These are phyloP conservation scores for Pleurotus citrinopileatus DNA, from an alignment of 768 basidiomycete species.

Conservation along the genomic window DNA sequence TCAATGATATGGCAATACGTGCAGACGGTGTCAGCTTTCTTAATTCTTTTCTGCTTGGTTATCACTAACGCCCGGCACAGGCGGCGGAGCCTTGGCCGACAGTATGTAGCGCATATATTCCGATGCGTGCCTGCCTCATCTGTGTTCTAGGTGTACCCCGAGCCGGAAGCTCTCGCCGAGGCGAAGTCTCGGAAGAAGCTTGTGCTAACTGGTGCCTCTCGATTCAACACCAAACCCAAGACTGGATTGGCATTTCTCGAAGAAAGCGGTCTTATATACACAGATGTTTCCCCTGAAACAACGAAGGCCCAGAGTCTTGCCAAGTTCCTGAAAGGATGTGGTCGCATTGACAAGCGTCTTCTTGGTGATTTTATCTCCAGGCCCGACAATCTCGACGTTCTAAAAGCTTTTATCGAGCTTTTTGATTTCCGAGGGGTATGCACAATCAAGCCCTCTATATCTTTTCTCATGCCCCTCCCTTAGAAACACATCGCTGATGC, in stretches of 20 bases:
- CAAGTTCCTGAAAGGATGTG: slow-evolving; percentile 78
- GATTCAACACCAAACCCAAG: slow-evolving; percentile 94
- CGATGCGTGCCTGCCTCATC: background rate
- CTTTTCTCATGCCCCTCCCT: background rate
- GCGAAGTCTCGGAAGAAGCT: slow-evolving; percentile 86
- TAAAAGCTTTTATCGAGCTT: slow-evolving; percentile 83
- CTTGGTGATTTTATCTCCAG: slow-evolving; percentile 92
- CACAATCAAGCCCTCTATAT: slow-evolving; percentile 10
- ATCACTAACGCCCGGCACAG: slow-evolving; percentile 22
- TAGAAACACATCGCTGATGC: slow-evolving; percentile 96
- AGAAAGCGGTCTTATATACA: slow-evolving; percentile 86
- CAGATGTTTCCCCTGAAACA: slow-evolving; percentile 52
- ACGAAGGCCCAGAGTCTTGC: slow-evolving; percentile 73
- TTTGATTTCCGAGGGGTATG: slow-evolving; percentile 89
- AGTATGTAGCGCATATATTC: slow-evolving; percentile 37
- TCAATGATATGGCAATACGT: slow-evolving; percentile 84
- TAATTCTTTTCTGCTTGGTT: slow-evolving; percentile 13
- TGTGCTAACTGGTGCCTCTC: slow-evolving; percentile 75
- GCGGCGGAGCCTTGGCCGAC: slow-evolving; percentile 56
- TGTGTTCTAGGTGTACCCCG: slow-evolving; percentile 45
- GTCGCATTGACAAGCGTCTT: slow-evolving; percentile 86
- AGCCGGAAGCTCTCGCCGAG: slow-evolving; percentile 55
- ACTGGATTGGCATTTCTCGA: slow-evolving; percentile 87
- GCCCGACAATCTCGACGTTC: slow-evolving; percentile 79
- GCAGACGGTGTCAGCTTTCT: slow-evolving; percentile 37